phyloP scores from a whole-genome alignment of 495 filamentous ascomycete genomes.

The Hypoxylon perforatum region DNA sequence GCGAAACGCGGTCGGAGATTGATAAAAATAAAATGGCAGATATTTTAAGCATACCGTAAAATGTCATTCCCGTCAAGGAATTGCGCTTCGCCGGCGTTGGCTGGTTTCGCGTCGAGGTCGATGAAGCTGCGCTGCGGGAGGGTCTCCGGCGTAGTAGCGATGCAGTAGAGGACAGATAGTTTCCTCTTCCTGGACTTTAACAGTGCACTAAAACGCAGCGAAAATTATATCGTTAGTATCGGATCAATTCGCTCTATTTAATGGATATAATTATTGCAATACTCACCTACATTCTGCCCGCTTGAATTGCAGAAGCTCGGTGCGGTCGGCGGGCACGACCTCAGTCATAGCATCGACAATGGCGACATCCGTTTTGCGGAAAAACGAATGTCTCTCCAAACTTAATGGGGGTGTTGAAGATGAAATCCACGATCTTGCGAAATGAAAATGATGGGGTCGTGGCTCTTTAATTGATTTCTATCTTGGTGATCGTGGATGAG shows the following conservation, averaged over 20 bases:
- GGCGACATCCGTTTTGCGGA: conserved; percentile 68
- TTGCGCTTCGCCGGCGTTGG: conserved; percentile 64
- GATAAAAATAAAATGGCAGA: conserved; percentile 20
- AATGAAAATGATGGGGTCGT: conserved; percentile 67
- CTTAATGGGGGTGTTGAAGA: conserved; percentile 48
- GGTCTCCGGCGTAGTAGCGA: conserved; percentile 61
- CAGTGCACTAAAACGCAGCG: conserved; percentile 68
- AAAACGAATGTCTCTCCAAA: conserved; percentile 60
- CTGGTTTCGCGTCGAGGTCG: conserved; percentile 59
- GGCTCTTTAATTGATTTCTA: conserved; percentile 58
- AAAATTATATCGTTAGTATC: conserved; percentile 57
- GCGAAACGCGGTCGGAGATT: conserved; percentile 35
- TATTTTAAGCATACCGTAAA: conserved; percentile 69
- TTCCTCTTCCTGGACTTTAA: conserved; percentile 83
- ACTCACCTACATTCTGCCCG: conserved; percentile 61
- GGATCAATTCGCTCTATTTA: conserved; percentile 57
- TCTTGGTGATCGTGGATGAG: conserved; percentile 21
- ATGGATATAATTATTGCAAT: conserved; percentile 24
- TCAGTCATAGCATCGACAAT: conserved; percentile 67
- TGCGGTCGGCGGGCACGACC: conserved; percentile 65
- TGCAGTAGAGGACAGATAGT: conserved; percentile 79
- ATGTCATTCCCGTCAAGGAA: conserved; percentile 83
- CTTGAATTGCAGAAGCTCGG: conserved; percentile 65
- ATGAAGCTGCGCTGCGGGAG: conserved; percentile 55
- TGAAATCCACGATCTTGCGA: conserved; percentile 47